A percentile compares a stretch with the other conserved stretches of the same genome.
Conservation (phyloP, 2,329 filamentous ascomycete species). For the Dothideomycetidae sp. region DNA sequence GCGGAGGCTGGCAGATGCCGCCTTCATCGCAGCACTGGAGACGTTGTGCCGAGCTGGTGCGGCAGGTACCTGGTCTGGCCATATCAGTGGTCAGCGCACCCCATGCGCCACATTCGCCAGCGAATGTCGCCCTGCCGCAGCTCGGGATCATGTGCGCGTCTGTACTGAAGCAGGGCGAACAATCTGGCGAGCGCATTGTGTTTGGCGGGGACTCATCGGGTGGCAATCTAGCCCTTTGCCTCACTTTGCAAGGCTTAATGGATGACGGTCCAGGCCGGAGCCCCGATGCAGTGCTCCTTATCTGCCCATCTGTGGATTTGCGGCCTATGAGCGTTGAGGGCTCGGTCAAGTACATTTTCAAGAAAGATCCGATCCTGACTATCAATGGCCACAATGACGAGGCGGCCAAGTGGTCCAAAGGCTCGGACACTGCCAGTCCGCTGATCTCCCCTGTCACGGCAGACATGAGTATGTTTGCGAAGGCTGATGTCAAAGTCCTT, state of each 20-base stretch:
- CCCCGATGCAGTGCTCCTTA: conserved; percentile 29
- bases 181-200: conserved; percentile 30
- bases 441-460: conserved; percentile 35
- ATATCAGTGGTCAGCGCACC: conserved; percentile 40
- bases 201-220: conserved; percentile 43
- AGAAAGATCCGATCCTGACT: conserved; percentile 34
- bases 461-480: conserved; percentile 27
- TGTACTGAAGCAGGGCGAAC: conserved; percentile 27
- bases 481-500: conserved; percentile 33
- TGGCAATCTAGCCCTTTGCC: conserved; percentile 36
- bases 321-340: conserved; percentile 20
- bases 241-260: conserved; percentile 27
- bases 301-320: conserved; percentile 38
- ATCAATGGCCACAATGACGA: conserved; percentile 28
- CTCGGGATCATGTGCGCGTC: conserved; percentile 33
- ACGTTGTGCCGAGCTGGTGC: conserved; percentile 33
- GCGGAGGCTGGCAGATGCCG: conserved; percentile 42
- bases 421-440: conserved; percentile 30
- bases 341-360: conserved; percentile 15
- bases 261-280: conserved; percentile 17
- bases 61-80: conserved; percentile 26
- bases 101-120: conserved; percentile 39
- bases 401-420: conserved; percentile 29
- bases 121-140: conserved; percentile 33
- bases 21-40: conserved; percentile 40